These are phyloP conservation scores for Mycena sanguinolenta DNA, from an alignment of 768 basidiomycete genomes.

Conservation along the genomic window DNA sequence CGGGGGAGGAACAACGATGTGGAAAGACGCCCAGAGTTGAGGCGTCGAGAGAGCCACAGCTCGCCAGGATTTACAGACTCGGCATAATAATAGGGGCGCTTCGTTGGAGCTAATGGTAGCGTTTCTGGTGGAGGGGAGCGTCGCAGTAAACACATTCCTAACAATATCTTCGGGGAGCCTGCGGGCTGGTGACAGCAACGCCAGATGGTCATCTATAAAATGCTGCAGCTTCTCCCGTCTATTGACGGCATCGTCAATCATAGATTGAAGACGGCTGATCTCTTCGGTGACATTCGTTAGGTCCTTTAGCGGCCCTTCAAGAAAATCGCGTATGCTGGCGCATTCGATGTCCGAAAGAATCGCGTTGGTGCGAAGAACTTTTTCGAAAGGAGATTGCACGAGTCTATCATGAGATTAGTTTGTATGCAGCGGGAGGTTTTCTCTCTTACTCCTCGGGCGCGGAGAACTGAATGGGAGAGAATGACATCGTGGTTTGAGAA, in stretches of 20 bases:
- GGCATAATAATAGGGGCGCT: slow-evolving; percentile 5
- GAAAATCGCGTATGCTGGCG: slow-evolving; percentile 3
- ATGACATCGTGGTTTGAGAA: too few species aligned
- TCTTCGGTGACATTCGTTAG: background rate
- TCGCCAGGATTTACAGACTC: slow-evolving; percentile 15
- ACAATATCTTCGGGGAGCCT: slow-evolving; percentile 11
- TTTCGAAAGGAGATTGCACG: background rate
- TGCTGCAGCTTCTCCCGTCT: slow-evolving; percentile 1
- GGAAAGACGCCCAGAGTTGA: slow-evolving; percentile 7
- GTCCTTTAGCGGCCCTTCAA: background rate
- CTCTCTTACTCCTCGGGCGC: too few species aligned
- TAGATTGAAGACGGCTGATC: background rate
- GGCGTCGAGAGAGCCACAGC: slow-evolving; percentile 1
- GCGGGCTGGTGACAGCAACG: slow-evolving; percentile 7
- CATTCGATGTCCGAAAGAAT: slow-evolving; percentile 14
- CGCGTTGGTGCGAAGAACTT: slow-evolving; percentile 10
- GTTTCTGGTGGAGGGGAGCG: background rate
- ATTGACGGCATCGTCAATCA: background rate
- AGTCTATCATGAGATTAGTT: background rate
- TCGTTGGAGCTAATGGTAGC: background rate
- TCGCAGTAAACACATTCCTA: background rate
- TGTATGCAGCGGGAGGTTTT: too few species aligned
- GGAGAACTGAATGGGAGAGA: too few species aligned
- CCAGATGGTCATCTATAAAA: slow-evolving; percentile 3
- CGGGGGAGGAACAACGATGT: slow-evolving; percentile 2